Percentiles rank a stretch among this genome's conserved stretches.
Conservation (phyloP, 805 yeast genomes). For the Ogataea paraovalis region DNA sequence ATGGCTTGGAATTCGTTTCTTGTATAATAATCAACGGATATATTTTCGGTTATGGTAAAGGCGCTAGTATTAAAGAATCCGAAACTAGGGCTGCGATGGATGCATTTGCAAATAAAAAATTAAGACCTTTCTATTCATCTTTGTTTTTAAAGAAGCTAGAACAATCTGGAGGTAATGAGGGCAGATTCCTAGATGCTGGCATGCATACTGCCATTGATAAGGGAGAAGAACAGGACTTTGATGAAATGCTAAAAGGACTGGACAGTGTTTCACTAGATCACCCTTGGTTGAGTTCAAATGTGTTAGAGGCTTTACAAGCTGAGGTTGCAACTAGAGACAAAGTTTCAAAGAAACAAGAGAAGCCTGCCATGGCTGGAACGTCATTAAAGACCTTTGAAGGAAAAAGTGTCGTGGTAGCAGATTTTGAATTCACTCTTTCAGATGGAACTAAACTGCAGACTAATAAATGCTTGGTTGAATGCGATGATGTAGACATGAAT, state of each 20-base stretch:
- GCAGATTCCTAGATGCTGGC: not conserved
- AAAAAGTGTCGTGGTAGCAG: not conserved
- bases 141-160: not conserved
- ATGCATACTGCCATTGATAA: not conserved
- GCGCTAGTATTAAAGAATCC: constrained; percentile 67
- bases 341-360: too few species aligned
- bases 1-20: constrained; percentile 48
- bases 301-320: not conserved
- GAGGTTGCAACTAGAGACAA: not conserved
- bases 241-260: not conserved
- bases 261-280: not conserved
- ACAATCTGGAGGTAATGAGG: not conserved
- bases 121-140: not conserved
- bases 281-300: not conserved
- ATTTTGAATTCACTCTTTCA: not conserved
- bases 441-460: not conserved
- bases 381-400: not conserved
- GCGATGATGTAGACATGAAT: not conserved
- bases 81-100: constrained; percentile 80
- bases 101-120: constrained; percentile 42
- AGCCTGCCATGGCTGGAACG: too few species aligned
- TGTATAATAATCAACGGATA: constrained; percentile 61
- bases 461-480: not conserved
- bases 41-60: constrained; percentile 68
- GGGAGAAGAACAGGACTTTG: not conserved